Conservation (phyloP, 768 basidiomycete genomes). For the Solioccasus polychromus region DNA sequence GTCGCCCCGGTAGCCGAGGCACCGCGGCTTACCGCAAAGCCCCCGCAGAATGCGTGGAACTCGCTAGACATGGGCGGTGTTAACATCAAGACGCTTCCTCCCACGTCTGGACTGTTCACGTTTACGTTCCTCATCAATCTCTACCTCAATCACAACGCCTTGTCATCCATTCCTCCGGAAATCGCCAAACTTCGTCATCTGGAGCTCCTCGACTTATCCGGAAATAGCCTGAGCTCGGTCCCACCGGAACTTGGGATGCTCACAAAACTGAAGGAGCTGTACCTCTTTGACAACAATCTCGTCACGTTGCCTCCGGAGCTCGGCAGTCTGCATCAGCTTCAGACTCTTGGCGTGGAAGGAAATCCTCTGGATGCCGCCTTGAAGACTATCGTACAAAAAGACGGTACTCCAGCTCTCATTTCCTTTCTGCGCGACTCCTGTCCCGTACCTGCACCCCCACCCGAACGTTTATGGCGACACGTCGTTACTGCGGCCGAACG, state of each 20-base stretch:
- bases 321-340: slow-evolving; percentile 87
- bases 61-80: slow-evolving; percentile 97
- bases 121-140: slow-evolving; percentile 94
- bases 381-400: slow-evolving; percentile 84
- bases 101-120: slow-evolving; percentile 68
- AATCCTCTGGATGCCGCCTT: slow-evolving; percentile 83
- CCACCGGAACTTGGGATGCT: slow-evolving; percentile 91
- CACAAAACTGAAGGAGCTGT: slow-evolving; percentile 84
- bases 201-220: slow-evolving; percentile 87
- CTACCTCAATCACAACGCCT: slow-evolving; percentile 93
- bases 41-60: slow-evolving; percentile 79
- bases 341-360: slow-evolving; percentile 94
- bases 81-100: slow-evolving; percentile 85
- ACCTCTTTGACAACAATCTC: slow-evolving; percentile 95
- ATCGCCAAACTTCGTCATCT: slow-evolving; percentile 83
- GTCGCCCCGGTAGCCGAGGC: slow-evolving; percentile 70
- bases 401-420: slow-evolving; percentile 88
- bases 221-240: slow-evolving; percentile 74
- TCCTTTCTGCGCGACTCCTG: slow-evolving; percentile 92
- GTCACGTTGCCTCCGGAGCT: slow-evolving; percentile 80
- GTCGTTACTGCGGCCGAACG: slow-evolving; percentile 58
- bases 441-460: slow-evolving; percentile 77
- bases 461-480: slow-evolving; percentile 73
- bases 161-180: slow-evolving; percentile 74
- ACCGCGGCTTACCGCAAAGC: slow-evolving; percentile 61